Percentiles rank a stretch among this genome's conserved stretches.
These are phyloP conservation scores for Scleroderma bovista DNA, from an alignment of 768 basidiomycete species.

Conservation along the genomic window DNA sequence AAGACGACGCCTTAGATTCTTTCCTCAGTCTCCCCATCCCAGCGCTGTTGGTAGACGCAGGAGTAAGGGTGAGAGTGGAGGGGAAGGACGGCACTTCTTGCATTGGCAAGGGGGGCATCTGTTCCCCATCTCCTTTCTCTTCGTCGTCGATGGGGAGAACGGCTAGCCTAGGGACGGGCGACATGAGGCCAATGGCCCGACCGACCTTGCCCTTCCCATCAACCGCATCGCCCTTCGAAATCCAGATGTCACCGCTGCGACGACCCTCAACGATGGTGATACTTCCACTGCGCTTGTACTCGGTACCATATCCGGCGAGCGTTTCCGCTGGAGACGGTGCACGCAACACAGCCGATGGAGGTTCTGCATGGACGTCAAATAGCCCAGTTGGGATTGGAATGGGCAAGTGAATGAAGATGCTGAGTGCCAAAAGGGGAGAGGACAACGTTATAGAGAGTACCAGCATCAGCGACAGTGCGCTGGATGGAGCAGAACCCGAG, in stretches of 20 bases:
- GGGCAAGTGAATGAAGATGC: conserved; percentile 53
- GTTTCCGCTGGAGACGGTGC: conserved; percentile 40
- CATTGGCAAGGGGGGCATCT: conserved; percentile 58
- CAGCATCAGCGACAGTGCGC: conserved; percentile 44
- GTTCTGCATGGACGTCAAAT: conserved; percentile 46
- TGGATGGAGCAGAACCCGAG: conserved; percentile 36
- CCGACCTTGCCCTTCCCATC: conserved; percentile 58
- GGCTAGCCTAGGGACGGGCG: conserved; percentile 60
- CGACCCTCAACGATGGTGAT: conserved; percentile 63
- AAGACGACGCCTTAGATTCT: conserved; percentile 54
- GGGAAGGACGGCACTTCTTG: conserved; percentile 46
- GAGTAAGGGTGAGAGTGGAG: conserved; percentile 42
- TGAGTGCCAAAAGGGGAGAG: conserved; percentile 60
- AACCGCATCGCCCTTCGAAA: conserved; percentile 65
- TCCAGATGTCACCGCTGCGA: conserved; percentile 71
- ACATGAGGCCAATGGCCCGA: conserved; percentile 58
- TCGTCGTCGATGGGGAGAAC: conserved; percentile 55
- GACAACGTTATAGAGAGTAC: conserved; percentile 62
- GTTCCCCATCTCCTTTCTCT: conserved; percentile 34
- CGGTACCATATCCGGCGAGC: conserved; percentile 16
- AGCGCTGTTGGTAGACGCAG: conserved; percentile 50
- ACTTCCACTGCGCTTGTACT: conserved; percentile 61
- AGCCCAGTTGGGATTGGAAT: conserved; percentile 63
- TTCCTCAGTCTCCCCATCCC: conserved; percentile 50
- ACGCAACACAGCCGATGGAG: conserved; percentile 38